Base-by-base conservation (phyloP, 2,329 filamentous ascomycete species). In the Fusarium albosuccineum region DNA sequence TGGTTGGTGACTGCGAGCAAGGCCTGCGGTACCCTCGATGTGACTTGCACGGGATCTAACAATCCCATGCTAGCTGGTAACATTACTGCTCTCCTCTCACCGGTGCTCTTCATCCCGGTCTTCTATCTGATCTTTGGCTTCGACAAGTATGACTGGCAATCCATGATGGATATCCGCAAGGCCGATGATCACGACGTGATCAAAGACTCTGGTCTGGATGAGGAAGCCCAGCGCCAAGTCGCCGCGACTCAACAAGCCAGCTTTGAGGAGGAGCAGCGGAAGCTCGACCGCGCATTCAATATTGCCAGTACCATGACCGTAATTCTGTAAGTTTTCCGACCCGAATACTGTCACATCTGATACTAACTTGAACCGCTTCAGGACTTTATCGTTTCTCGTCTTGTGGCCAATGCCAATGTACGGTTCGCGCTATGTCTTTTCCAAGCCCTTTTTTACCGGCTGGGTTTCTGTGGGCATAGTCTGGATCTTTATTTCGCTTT, bases 321-420 rank as follows among this genome's bases (percentile, higher is more conserved):
- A 11, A 64, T 72, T 22, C 65, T 78, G 75, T 75, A 61, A 45
- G 71, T 65, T 26, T 5, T 13, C 26, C 14, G 22, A 9, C 13
- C 11, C 17, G 6, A 11, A 2, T 3, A 17, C 9, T n/a, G 3
- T 13, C 33, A 39, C 22, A 7, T 27, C n/a, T 17, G 6, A 22
- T 16, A 41, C 49, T 75, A 67, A 59, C 30, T 9, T 10, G n/a
- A 22, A 4, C 13, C 16, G 17, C 27, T 22, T 4, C 5, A 56
- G 57, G 79, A 91, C 92, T 0, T 63, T 97, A 0, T 84, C 88
- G 0, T 53, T 52, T 36, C 36, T 54, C 27, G 34, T 42, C 22
- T 39, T 75, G 67, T 97, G 93, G 93, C 93, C 94, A 0, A 95
- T 97, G 86, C 93, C 93, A 1, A 89, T 97, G 88, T 97, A 95